phyloP scores from a whole-genome alignment of 1,284 basidiomycete genomes.

The Apiotrichum akiyoshidainum region DNA sequence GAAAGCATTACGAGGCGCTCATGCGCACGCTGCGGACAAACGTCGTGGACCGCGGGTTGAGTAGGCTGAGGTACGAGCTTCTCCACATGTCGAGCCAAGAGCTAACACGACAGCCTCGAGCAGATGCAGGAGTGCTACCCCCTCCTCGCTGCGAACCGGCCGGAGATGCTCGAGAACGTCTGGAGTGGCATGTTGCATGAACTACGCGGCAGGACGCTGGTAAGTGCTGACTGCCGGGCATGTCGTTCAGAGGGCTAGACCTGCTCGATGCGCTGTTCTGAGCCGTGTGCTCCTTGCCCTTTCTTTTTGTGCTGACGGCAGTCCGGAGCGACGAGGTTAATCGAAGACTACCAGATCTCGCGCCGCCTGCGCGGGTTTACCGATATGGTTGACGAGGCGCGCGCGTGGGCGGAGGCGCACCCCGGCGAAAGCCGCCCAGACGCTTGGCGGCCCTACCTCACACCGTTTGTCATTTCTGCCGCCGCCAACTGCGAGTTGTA shows the following conservation, averaged over 20 bases:
- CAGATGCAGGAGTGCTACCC: slow-evolving; percentile 43
- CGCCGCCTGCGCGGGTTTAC: slow-evolving; percentile 34
- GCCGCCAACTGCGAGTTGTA: slow-evolving; percentile 41
- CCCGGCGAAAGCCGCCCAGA: slow-evolving; percentile 24
- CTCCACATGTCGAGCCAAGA: not conserved
- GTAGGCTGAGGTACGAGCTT: slow-evolving; percentile 41
- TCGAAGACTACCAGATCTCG: slow-evolving; percentile 40
- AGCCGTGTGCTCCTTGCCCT: too few relatives aligned
- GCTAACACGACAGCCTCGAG: slow-evolving; percentile 23
- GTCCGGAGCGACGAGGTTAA: slow-evolving; percentile 25
- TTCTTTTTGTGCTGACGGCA: slow-evolving; percentile 5
- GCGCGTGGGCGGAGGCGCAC: slow-evolving; percentile 20
- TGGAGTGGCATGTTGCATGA: slow-evolving; percentile 27
- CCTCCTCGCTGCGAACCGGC: slow-evolving; percentile 26
- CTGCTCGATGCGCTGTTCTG: too few relatives aligned
- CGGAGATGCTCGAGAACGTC: slow-evolving; percentile 31
- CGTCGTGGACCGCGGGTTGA: slow-evolving; percentile 40
- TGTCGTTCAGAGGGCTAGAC: too few relatives aligned
- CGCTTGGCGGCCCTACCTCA: slow-evolving; percentile 44
- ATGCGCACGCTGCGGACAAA: slow-evolving; percentile 39
- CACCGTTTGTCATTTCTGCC: slow-evolving; percentile 39
- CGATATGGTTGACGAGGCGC: slow-evolving; percentile 37
- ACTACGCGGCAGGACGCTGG: slow-evolving; percentile 34
- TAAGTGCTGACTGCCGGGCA: too few relatives aligned
- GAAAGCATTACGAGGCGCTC: slow-evolving; percentile 40